phyloP scores from a whole-genome alignment of 306 rosid species.

The Rosa lucieae region DNA sequence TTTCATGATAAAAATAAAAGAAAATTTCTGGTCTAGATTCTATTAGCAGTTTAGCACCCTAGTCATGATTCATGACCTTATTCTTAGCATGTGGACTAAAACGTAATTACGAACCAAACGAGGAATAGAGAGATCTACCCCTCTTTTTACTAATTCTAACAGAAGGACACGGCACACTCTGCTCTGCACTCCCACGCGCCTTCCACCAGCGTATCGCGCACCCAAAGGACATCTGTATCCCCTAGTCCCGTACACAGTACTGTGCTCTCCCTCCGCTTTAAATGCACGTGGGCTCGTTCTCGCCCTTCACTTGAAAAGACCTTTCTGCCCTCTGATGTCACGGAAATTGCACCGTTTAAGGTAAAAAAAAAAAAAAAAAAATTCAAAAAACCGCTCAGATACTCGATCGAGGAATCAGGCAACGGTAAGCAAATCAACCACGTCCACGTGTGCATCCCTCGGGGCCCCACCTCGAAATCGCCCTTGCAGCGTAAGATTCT shows the following conservation, averaged over 20 bases:
- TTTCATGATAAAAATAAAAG: neutral
- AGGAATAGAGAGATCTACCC: neutral
- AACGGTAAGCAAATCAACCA: neutral
- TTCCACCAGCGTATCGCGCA: neutral
- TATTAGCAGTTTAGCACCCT: neutral
- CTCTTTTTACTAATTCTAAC: neutral
- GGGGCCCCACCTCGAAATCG: slow-evolving; percentile 3
- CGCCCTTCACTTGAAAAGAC: neutral
- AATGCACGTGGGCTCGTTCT: slow-evolving; percentile 5
- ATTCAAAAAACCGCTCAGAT: neutral
- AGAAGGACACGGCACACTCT: neutral
- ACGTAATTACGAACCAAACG: neutral
- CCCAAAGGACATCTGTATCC: neutral
- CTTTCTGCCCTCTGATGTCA: neutral
- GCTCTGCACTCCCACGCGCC: neutral
- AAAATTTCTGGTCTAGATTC: neutral
- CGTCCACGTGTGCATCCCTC: neutral
- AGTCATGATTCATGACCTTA: neutral
- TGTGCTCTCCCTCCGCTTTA: neutral
- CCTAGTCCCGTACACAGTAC: neutral
- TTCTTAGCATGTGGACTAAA: neutral
- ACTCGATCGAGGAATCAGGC: neutral
- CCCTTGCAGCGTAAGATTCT: slow-evolving; percentile 16
- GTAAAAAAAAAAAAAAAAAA: neutral
- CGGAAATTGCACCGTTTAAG: neutral